These are phyloP conservation scores for Didymella lethalis DNA, from an alignment of 2,329 filamentous ascomycete species.

Conservation along the genomic window DNA sequence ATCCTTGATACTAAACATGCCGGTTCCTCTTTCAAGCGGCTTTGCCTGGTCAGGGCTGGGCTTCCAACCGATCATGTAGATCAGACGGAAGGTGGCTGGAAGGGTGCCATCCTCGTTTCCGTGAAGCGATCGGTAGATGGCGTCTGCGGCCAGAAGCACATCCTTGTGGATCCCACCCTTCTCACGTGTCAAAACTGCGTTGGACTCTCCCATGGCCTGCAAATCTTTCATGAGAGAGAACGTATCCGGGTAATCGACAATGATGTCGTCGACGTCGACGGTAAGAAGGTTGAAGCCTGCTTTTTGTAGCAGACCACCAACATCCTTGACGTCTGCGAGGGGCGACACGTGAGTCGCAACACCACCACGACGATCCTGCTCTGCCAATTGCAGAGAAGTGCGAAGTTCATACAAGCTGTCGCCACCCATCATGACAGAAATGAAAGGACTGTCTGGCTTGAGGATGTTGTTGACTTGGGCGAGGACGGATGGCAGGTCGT, in stretches of 20 bases:
- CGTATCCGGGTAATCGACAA: conserved; percentile 89
- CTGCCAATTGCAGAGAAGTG: conserved; percentile 90
- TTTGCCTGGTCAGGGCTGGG: conserved; percentile 79
- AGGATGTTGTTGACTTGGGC: conserved; percentile 85
- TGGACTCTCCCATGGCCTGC: conserved; percentile 95
- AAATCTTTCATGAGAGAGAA: conserved; percentile 94
- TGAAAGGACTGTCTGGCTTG: conserved; percentile 89
- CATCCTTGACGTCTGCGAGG: conserved; percentile 87
- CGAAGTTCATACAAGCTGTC: conserved; percentile 94
- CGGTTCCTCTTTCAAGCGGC: conserved; percentile 83
- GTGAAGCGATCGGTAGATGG: conserved; percentile 87
- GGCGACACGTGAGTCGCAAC: conserved; percentile 91
- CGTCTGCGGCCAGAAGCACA: conserved; percentile 84
- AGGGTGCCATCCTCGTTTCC: conserved; percentile 71
- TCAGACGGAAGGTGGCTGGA: conserved; percentile 91
- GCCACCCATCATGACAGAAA: conserved; percentile 95
- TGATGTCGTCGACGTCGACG: conserved; percentile 95
- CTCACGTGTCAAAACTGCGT: conserved; percentile 86
- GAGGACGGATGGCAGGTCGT: conserved; percentile 87
- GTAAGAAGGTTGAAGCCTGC: conserved; percentile 96
- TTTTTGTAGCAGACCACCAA: conserved; percentile 84
- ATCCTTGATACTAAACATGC: conserved; percentile 88
- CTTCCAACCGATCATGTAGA: conserved; percentile 99
- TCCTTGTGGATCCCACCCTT: conserved; percentile 78
- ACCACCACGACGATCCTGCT: conserved; percentile 88